A percentile compares a stretch with the other conserved stretches of the same genome.
These are phyloP conservation scores for Sarocladium kiliense DNA, from an alignment of 2,329 filamentous ascomycete genomes.

Conservation along the genomic window DNA sequence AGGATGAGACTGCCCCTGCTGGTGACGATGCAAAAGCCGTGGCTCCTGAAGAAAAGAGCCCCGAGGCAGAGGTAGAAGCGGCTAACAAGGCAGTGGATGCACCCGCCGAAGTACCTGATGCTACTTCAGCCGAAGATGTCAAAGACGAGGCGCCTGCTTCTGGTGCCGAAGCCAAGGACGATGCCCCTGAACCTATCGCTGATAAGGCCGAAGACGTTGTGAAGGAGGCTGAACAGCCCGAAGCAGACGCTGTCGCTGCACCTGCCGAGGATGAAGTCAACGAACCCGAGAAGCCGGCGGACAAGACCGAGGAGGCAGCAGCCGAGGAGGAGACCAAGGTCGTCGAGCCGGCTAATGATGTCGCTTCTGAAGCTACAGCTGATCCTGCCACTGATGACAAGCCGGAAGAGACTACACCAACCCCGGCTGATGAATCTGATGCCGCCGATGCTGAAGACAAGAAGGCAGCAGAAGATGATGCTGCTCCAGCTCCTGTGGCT, in stretches of 20 bases:
- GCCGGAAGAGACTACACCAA: neutral
- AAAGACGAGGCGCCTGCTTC: neutral
- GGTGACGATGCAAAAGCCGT: neutral
- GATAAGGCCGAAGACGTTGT: neutral
- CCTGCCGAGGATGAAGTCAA: constrained; percentile 5
- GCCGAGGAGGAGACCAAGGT: constrained; percentile 2
- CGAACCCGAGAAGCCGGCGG: constrained; percentile 10
- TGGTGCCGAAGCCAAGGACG: neutral
- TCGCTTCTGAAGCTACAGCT: constrained; percentile 6
- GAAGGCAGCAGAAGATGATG: constrained; percentile 2
- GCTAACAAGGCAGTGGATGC: neutral
- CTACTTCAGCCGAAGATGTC: neutral
- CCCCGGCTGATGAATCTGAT: neutral
- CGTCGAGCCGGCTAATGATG: constrained; percentile 6
- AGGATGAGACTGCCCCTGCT: neutral
- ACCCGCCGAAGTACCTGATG: neutral
- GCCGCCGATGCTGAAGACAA: neutral
- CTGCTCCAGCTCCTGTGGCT: neutral
- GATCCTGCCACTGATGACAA: constrained; percentile 1
- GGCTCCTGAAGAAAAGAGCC: neutral
- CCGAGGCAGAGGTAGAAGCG: neutral
- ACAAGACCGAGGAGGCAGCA: constrained; percentile 16
- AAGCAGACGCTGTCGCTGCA: neutral
- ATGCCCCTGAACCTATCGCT: neutral
- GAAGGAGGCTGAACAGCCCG: neutral